Conservation (phyloP, 805 yeast species). For the Citeromyces nyonsensis region DNA sequence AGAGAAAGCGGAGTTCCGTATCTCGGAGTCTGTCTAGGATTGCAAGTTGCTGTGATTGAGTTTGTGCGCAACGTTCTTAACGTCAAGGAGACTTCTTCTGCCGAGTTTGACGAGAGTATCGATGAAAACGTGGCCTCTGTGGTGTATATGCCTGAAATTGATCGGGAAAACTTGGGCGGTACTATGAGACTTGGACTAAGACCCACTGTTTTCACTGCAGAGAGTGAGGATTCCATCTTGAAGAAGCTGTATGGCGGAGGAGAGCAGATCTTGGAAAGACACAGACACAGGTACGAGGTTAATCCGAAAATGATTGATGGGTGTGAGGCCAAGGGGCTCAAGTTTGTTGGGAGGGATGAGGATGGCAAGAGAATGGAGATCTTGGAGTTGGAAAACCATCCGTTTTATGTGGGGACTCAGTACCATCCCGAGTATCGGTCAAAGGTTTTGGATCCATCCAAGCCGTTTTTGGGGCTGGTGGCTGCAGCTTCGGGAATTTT, state of each 20-base stretch:
- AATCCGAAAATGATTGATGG: constrained; percentile 66
- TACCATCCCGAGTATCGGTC: constrained; percentile 97
- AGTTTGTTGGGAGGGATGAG: constrained; percentile 91
- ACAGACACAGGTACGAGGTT: constrained; percentile 96
- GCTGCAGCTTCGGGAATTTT: constrained; percentile 87
- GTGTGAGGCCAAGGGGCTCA: constrained; percentile 68
- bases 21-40: constrained; percentile 93
- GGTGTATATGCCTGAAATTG: constrained; percentile 97
- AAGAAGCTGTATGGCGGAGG: constrained; percentile 67
- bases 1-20: constrained; percentile 89
- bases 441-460: constrained; percentile 90
- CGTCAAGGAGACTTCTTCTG: constrained; percentile 51
- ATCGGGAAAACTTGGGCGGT: constrained; percentile 92
- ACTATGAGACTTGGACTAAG: constrained; percentile 97
- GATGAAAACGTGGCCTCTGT: constrained; percentile 59
- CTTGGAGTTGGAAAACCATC: constrained; percentile 73
- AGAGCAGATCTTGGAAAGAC: constrained; percentile 73
- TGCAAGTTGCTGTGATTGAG: constrained; percentile 94
- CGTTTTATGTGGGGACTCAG: constrained; percentile 89
- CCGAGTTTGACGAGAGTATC: constrained; percentile 61
- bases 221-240: constrained; percentile 52
- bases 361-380: constrained; percentile 86
- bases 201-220: constrained; percentile 65
- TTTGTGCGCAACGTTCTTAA: constrained; percentile 74
- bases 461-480: constrained; percentile 90